Percentiles rank a stretch among this genome's conserved stretches.
phyloP scores from a whole-genome alignment of 345 rosid genomes.

The Excoecaria agallocha region DNA sequence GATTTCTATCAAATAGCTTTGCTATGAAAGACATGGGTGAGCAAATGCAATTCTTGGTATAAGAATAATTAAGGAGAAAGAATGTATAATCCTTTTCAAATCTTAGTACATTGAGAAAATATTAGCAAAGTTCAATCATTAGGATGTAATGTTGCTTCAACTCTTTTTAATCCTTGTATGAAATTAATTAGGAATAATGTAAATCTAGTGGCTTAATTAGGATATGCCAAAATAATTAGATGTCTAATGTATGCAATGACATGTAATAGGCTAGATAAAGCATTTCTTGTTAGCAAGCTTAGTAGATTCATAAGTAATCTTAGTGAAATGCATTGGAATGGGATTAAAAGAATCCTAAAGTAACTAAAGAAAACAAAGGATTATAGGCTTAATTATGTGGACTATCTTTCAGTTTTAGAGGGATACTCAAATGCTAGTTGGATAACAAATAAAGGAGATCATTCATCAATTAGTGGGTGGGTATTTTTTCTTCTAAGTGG shows the following conservation, averaged over 20 bases:
- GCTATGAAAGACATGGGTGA: too few species aligned
- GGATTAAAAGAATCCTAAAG: not conserved
- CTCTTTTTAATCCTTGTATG: not conserved
- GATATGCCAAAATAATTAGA: conserved; percentile 11
- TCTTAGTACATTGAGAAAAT: too few species aligned
- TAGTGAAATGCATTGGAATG: too few species aligned
- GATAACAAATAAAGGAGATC: not conserved
- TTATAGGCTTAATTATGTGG: not conserved
- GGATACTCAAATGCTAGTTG: conserved; percentile 10
- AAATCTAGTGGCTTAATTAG: not conserved
- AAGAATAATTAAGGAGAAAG: too few species aligned
- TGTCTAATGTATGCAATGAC: too few species aligned
- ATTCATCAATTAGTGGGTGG: conserved; percentile 8
- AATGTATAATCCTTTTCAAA: too few species aligned
- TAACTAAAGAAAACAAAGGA: not conserved
- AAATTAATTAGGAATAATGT: not conserved
- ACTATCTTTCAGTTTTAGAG: conserved; percentile 1
- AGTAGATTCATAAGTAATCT: not conserved
- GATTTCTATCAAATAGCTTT: too few species aligned
- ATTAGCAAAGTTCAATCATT: not conserved
- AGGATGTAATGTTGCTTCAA: not conserved
- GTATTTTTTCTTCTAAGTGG: conserved; percentile 5
- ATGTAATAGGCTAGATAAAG: not conserved
- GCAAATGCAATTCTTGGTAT: too few species aligned
- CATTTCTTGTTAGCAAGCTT: not conserved